Evolutionary conservation across 306 rosid genomes (phyloP).

Genomic region (Styphnolobium japonicum): DNA sequence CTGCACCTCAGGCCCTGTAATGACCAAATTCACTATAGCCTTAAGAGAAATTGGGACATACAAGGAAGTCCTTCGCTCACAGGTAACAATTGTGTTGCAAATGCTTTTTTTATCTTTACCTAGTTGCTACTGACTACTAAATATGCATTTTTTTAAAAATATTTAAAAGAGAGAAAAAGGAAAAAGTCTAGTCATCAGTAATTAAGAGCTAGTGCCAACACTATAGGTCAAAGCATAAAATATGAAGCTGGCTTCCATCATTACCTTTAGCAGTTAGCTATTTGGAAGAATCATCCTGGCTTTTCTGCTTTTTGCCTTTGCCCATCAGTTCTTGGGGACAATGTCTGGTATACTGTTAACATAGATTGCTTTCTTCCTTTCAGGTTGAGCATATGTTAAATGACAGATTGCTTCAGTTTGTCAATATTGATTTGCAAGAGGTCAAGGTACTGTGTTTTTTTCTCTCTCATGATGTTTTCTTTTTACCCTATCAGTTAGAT

Average conservation of each 20-base stretch:
- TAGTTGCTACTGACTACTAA: conserved; percentile 15
- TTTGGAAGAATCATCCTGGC: conserved; percentile 9
- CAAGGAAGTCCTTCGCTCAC: conserved; percentile 99
- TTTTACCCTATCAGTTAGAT: conserved; percentile 5
- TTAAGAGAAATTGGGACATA: conserved; percentile 98
- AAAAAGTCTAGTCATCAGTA: background rate
- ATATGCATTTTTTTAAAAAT: background rate
- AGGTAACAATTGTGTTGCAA: conserved; percentile 50
- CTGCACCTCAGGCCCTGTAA: conserved; percentile 77
- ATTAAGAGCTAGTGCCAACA: conserved; percentile 12
- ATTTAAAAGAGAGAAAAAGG: background rate
- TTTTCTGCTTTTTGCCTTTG: conserved; percentile 13
- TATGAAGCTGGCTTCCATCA: background rate
- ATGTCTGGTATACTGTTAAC: conserved; percentile 31
- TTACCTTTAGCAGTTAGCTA: conserved; percentile 3
- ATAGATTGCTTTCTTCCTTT: conserved; percentile 17
- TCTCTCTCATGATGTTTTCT: background rate
- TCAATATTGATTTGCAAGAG: conserved; percentile 86
- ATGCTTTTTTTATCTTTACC: conserved; percentile 8
- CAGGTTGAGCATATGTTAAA: conserved; percentile 99
- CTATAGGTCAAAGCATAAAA: background rate
- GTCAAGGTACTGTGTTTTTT: conserved; percentile 71
- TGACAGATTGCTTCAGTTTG: conserved; percentile 96
- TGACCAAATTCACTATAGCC: conserved; percentile 98
- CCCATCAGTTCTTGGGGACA: background rate